phyloP scores from a whole-genome alignment of 768 basidiomycete genomes.

The Boletus rufocinnamomeus region DNA sequence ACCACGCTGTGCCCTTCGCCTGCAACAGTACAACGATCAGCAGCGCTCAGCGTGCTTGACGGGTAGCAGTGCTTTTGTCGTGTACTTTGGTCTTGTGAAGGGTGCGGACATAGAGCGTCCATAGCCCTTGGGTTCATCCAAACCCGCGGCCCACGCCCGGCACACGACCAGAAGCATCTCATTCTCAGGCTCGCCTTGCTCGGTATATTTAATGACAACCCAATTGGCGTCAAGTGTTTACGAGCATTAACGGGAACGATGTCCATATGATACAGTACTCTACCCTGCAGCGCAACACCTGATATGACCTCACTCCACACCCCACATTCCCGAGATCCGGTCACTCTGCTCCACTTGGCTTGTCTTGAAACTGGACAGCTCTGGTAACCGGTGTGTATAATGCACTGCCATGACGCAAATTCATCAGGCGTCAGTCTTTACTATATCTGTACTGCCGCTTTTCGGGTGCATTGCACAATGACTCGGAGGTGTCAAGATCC shows the following conservation, averaged over 20 bases:
- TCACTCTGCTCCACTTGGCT: not conserved
- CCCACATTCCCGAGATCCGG: not conserved
- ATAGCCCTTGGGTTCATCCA: not conserved
- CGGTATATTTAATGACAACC: not conserved
- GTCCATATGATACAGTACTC: not conserved
- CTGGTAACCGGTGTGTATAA: not conserved
- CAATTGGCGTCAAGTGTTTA: not conserved
- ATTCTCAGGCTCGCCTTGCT: not conserved
- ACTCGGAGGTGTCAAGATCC: constrained; percentile 3
- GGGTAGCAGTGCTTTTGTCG: not conserved
- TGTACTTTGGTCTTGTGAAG: not conserved
- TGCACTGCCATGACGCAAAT: not conserved
- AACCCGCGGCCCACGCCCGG: not conserved
- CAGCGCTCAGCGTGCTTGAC: not conserved
- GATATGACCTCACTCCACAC: not conserved
- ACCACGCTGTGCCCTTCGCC: not conserved
- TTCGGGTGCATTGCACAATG: not conserved
- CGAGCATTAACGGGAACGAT: not conserved
- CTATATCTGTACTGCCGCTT: not conserved
- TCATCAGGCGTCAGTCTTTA: not conserved
- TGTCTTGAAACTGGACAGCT: not conserved
- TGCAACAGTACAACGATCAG: constrained; percentile 8
- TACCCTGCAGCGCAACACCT: not conserved
- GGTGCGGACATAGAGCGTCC: constrained; percentile 22
- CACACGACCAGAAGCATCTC: not conserved